Percentiles rank a stretch among this genome's conserved stretches.
phyloP scores from a whole-genome alignment of 2,329 filamentous ascomycete species.

The Fusarium decemcellulare region DNA sequence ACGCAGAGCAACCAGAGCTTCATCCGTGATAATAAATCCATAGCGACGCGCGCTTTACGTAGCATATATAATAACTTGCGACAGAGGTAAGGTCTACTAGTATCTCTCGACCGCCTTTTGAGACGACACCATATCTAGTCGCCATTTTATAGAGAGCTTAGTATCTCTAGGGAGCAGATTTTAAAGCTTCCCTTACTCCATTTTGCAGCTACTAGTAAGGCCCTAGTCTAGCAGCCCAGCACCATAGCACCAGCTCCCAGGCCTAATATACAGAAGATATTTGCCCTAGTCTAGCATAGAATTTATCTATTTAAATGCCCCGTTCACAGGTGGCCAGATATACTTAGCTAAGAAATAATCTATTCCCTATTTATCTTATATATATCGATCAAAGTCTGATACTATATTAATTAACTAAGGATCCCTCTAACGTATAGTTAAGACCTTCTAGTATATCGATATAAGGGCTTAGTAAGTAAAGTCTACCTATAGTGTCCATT shows the following conservation, averaged over 20 bases:
- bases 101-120: conserved; percentile 3
- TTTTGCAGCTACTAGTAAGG: not conserved
- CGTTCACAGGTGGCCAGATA: not conserved
- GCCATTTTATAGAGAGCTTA: not conserved
- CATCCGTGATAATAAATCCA: not conserved
- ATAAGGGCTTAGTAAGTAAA: not conserved
- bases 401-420: not conserved
- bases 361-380: not conserved
- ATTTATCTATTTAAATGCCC: not conserved
- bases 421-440: not conserved
- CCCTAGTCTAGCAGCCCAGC: not conserved
- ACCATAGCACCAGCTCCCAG: conserved; percentile 5
- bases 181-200: not conserved
- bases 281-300: not conserved
- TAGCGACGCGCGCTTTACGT: not conserved
- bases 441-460: not conserved
- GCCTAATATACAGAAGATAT: not conserved
- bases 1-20: not conserved
- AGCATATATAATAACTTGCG: not conserved
- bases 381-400: not conserved
- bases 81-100: not conserved
- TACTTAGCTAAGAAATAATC: not conserved
- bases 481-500: not conserved
- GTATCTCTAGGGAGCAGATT: conserved; percentile 1
- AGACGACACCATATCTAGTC: not conserved